Conservation (phyloP, 192 early-diverging fungal genomes). For the Cetraspora pellucida region DNA sequence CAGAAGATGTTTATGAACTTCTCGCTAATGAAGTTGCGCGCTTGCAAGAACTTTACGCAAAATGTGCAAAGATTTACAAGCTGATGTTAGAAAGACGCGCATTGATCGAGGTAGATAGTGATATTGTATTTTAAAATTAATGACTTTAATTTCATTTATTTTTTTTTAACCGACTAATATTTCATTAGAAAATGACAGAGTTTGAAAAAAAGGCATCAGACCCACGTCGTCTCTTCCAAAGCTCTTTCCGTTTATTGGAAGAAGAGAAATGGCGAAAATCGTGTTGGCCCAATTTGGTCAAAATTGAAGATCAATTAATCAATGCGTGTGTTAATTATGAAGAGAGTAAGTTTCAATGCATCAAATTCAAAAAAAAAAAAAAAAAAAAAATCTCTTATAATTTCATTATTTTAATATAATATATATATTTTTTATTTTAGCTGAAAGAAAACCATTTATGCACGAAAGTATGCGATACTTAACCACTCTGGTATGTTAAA, state of each 20-base stretch:
- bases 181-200: conserved; percentile 64
- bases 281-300: conserved; percentile 72
- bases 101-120: conserved; percentile 14
- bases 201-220: conserved; percentile 80
- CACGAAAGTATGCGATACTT: conserved; percentile 33
- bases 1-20: conserved; percentile 28
- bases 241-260: conserved; percentile 79
- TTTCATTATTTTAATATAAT: background rate
- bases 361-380: no score
- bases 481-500: conserved; percentile 17
- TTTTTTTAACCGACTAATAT: background rate
- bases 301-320: conserved; percentile 61
- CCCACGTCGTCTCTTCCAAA: conserved; percentile 69
- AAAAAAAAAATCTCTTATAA: no score
- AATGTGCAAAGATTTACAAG: conserved; percentile 30
- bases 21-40: conserved; percentile 25
- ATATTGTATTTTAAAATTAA: background rate
- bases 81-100: conserved; percentile 31
- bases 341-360: conserved; percentile 40
- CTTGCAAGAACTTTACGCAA: conserved; percentile 25
- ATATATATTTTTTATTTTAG: background rate
- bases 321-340: conserved; percentile 58
- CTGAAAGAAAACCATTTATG: conserved; percentile 36
- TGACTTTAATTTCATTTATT: background rate
- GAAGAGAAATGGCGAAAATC: conserved; percentile 81